phyloP scores from a whole-genome alignment of 179 eudicot genomes.

The Nepenthes alata region DNA sequence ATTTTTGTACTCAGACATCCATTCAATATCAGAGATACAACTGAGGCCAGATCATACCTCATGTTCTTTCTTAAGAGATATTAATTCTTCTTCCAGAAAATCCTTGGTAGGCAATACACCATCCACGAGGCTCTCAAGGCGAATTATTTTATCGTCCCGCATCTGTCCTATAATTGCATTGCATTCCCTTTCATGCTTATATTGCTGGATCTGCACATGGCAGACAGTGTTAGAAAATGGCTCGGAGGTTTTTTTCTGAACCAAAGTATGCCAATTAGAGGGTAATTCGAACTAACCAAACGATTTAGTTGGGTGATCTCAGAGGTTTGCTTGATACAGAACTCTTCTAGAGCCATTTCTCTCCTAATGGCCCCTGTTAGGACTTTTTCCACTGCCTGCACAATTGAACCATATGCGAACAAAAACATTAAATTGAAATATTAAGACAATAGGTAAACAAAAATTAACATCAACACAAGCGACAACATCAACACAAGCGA shows the following conservation, averaged over 20 bases:
- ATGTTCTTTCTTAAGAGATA: constrained; percentile 57
- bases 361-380: constrained; percentile 90
- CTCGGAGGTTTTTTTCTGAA: neutral
- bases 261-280: neutral
- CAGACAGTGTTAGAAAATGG: constrained; percentile 6
- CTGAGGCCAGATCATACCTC: constrained; percentile 34
- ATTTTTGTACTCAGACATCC: neutral
- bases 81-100: constrained; percentile 66
- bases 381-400: constrained; percentile 91
- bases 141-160: constrained; percentile 87
- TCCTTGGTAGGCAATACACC: constrained; percentile 81
- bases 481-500: constrained; percentile 7
- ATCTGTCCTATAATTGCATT: constrained; percentile 73
- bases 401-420: constrained; percentile 7
- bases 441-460: neutral
- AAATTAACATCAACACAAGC: neutral
- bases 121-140: constrained; percentile 94
- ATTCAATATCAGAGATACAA: neutral
- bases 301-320: constrained; percentile 80
- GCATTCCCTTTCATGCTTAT: constrained; percentile 96
- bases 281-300: constrained; percentile 39
- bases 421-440: neutral
- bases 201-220: constrained; percentile 73
- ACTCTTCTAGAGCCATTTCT: constrained; percentile 95
- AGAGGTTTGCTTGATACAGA: constrained; percentile 57